phyloP scores from a whole-genome alignment of 768 basidiomycete species.

The Psilocybe subaeruginosa region DNA sequence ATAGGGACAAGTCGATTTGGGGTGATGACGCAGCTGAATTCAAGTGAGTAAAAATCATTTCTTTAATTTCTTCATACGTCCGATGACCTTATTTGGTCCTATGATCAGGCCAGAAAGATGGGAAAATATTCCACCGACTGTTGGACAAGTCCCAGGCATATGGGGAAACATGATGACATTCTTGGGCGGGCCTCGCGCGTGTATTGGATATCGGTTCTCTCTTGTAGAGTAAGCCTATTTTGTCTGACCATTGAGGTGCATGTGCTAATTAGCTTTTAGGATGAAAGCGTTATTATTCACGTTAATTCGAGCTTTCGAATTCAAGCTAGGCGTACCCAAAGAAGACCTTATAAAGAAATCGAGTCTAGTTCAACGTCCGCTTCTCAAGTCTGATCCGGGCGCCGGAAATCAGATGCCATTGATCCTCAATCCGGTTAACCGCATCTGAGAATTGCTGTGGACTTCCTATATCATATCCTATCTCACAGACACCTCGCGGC shows the following conservation, averaged over 20 bases:
- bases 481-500: too few relatives aligned
- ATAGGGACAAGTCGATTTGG: slow-evolving; percentile 58
- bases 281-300: slow-evolving; percentile 35
- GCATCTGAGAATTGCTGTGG: not conserved
- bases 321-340: slow-evolving; percentile 48
- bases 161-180: slow-evolving; percentile 66
- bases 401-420: slow-evolving; percentile 50
- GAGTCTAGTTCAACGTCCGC: slow-evolving; percentile 45
- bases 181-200: slow-evolving; percentile 64
- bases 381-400: slow-evolving; percentile 43
- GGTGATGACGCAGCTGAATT: slow-evolving; percentile 67
- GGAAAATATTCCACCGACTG: slow-evolving; percentile 48
- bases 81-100: not conserved
- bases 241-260: not conserved
- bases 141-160: slow-evolving; percentile 53
- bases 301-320: slow-evolving; percentile 43
- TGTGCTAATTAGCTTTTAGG: slow-evolving; percentile 13
- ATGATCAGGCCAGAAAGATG: slow-evolving; percentile 67
- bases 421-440: slow-evolving; percentile 31
- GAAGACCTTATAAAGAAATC: slow-evolving; percentile 37
- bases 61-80: not conserved
- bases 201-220: slow-evolving; percentile 70
- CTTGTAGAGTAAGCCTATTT: slow-evolving; percentile 49
- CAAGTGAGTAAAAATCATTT: slow-evolving; percentile 36
- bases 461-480: too few relatives aligned